Evolutionary conservation across 2,329 filamentous ascomycete genomes (phyloP), one percentile per base, ranked within the genome.

Genomic region (Alternaria panax): DNA sequence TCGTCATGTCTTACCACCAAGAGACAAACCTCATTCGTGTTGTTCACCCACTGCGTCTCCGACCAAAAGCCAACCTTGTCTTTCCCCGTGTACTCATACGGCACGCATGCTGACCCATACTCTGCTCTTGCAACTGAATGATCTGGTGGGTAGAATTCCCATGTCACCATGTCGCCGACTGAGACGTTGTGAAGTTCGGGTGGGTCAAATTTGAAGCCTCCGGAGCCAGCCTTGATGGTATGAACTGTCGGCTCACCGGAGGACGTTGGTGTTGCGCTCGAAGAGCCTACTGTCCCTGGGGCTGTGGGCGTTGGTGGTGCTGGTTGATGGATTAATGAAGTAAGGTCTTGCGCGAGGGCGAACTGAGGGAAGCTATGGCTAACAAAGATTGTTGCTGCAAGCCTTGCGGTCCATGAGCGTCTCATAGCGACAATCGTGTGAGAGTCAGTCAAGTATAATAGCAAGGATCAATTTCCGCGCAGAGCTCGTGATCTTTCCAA

Each of bases 121-220:
- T 77, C 77, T 5, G 79, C 76, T 32, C 78, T 69, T 25, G 79
- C 76, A 4, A 82, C 80, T 0, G 79, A 80, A 57, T 82, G 80
- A 52, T 81, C 80, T 14, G 73, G 70, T 4, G 79, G 75, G 41
- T 73, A 80, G 67, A 82, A 82, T 36, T 75, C 69, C 45, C 71
- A 75, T 12, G 76, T 68, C 6, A 80, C 59, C 5, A 65, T 77
- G 56, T 82, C 80, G 18, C 79, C 80, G 2, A 75, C 68, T 7
- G 70, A 69, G 11, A 80, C 79, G 45, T 73, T 66, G 12, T 59
- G 62, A 30, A 81, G 67, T 30, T 70, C 69, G 36, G 76, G 74
- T 1, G 80, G 80, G 9, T 69, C 65, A 52, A 78, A 81, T 30
- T 68, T 70, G 56, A 78, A 74, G 7, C 69, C 69, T 6, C 69